These are phyloP conservation scores for Beverwykella pulmonaria DNA, from an alignment of 495 filamentous ascomycete genomes.

Conservation along the genomic window DNA sequence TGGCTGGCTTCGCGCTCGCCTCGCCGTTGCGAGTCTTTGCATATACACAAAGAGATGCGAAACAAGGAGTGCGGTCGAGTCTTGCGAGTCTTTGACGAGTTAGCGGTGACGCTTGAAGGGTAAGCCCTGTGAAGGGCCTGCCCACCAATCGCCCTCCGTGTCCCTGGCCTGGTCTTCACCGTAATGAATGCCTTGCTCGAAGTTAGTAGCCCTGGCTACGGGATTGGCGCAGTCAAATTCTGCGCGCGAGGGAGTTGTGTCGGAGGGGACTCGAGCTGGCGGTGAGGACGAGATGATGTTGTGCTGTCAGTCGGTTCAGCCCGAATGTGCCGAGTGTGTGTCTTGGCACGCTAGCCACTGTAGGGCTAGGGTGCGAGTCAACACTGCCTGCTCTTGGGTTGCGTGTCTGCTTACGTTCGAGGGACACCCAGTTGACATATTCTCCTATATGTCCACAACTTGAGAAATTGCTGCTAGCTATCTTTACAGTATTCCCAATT, in stretches of 20 bases:
- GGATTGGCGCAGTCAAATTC: neutral
- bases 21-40: conserved; percentile 4
- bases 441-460: neutral
- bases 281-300: conserved; percentile 9
- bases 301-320: neutral
- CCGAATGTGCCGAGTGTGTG: neutral
- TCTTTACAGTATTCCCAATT: neutral
- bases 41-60: conserved; percentile 1
- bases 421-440: neutral
- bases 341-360: neutral
- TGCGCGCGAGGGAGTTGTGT: conserved; percentile 2
- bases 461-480: neutral
- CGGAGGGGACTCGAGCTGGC: conserved; percentile 6
- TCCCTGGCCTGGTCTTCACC: neutral
- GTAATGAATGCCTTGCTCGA: neutral
- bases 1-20: conserved; percentile 9
- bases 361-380: too few species aligned
- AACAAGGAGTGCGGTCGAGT: neutral
- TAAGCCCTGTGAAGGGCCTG: conserved; percentile 1
- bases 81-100: conserved; percentile 5
- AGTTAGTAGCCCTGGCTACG: conserved; percentile 8
- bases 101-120: conserved; percentile 7
- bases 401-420: neutral
- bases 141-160: neutral
- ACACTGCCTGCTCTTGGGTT: too few species aligned